These are phyloP conservation scores for Sanghuangporus weigelae DNA, from an alignment of 1,284 basidiomycete species.

Conservation along the genomic window DNA sequence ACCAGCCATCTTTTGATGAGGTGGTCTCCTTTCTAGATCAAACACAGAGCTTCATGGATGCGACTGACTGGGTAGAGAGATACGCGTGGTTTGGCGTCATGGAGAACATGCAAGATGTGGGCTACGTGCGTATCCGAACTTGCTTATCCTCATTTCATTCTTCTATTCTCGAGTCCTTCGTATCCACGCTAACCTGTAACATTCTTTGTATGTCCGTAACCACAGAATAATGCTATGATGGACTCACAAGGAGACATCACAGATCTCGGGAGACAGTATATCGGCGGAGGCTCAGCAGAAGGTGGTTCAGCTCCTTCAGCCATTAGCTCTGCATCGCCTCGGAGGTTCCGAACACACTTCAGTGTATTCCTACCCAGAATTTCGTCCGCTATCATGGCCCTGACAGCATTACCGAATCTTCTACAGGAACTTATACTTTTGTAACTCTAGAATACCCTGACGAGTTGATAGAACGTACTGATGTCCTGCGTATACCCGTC, in stretches of 20 bases:
- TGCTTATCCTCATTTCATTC: too few species aligned
- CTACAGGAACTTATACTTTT: too few species aligned
- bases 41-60: conserved; percentile 38
- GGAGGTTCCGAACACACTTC: neutral
- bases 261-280: conserved; percentile 30
- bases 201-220: too few species aligned
- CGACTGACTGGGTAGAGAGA: conserved; percentile 37
- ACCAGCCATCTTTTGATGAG: conserved; percentile 32
- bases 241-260: conserved; percentile 27
- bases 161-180: too few species aligned
- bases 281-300: conserved; percentile 22
- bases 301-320: neutral
- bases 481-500: too few species aligned
- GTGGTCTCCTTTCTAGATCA: conserved; percentile 36
- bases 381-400: neutral
- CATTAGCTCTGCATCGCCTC: neutral
- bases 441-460: too few species aligned
- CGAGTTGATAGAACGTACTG: too few species aligned
- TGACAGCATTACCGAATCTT: too few species aligned
- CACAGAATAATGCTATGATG: conserved; percentile 30
- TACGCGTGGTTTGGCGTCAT: conserved; percentile 46
- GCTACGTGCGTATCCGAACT: conserved; percentile 21
- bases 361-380: neutral
- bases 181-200: too few species aligned
- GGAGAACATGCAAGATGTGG: conserved; percentile 30